Conservation (phyloP, 1,284 basidiomycete species). For the Trametes hirsuta region DNA sequence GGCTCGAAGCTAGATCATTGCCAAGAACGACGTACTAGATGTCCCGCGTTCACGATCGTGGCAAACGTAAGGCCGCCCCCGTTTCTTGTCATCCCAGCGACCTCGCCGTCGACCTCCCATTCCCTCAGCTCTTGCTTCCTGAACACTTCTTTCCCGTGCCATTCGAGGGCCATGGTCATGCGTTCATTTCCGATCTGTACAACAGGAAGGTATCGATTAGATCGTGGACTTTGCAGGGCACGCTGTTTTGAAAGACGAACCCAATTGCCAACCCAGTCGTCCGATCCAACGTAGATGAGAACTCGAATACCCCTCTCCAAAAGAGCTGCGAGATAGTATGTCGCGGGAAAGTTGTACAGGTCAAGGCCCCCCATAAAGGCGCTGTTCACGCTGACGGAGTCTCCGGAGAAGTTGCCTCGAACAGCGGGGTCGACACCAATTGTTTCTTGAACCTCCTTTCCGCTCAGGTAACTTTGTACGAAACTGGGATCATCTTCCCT, state of each 20-base stretch:
- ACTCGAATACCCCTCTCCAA: slow-evolving; percentile 43
- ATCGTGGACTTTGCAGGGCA: not conserved
- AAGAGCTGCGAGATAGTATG: slow-evolving; percentile 65
- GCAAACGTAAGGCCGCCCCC: slow-evolving; percentile 65
- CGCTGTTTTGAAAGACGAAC: slow-evolving; percentile 53
- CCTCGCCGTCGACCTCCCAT: slow-evolving; percentile 56
- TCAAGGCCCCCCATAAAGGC: slow-evolving; percentile 48
- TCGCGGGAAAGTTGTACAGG: slow-evolving; percentile 43
- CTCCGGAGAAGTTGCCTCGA: slow-evolving; percentile 46
- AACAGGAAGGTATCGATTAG: not conserved
- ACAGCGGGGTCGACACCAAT: slow-evolving; percentile 58
- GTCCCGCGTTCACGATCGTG: slow-evolving; percentile 61
- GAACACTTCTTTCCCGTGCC: slow-evolving; percentile 61
- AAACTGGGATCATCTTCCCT: slow-evolving; percentile 28
- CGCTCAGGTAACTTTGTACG: slow-evolving; percentile 56
- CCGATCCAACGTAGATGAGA: slow-evolving; percentile 75
- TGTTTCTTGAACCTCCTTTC: slow-evolving; percentile 50
- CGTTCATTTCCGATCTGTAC: slow-evolving; percentile 55
- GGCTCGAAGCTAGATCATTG: no score
- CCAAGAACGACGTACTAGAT: slow-evolving; percentile 46
- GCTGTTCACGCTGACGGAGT: slow-evolving; percentile 39
- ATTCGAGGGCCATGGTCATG: slow-evolving; percentile 64
- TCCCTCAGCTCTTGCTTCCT: slow-evolving; percentile 47
- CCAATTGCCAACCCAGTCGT: slow-evolving; percentile 80
- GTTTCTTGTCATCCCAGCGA: slow-evolving; percentile 60